These are phyloP conservation scores for Starmerella bombi DNA, from an alignment of 805 yeast species.

Conservation along the genomic window DNA sequence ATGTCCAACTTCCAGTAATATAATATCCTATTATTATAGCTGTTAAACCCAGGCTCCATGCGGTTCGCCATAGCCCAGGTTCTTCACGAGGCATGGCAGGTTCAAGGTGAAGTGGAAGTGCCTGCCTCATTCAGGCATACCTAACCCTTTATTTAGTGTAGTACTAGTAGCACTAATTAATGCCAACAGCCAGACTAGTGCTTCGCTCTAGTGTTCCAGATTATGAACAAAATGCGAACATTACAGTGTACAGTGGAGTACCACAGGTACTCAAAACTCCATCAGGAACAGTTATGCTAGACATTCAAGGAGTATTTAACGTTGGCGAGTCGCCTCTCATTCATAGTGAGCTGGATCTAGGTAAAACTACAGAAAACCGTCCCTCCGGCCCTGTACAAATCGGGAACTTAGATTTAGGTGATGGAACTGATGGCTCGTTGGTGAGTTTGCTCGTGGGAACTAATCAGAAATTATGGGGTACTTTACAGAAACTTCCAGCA, in stretches of 20 bases:
- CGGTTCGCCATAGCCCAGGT: slow-evolving; percentile 11
- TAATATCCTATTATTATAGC: slow-evolving; percentile 12
- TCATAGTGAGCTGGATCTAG: slow-evolving; percentile 15
- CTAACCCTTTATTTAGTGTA: too few species aligned
- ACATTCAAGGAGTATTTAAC: slow-evolving; percentile 18
- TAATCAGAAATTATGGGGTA: slow-evolving; percentile 18
- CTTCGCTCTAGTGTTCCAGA: too few species aligned
- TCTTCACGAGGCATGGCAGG: too few species aligned
- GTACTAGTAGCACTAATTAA: not conserved
- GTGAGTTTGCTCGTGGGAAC: slow-evolving; percentile 15
- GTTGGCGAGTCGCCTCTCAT: slow-evolving; percentile 16
- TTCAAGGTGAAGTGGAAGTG: too few species aligned
- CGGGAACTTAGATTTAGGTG: slow-evolving; percentile 16
- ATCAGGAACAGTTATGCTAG: slow-evolving; percentile 15
- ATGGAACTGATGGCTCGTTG: slow-evolving; percentile 6
- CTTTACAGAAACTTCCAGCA: slow-evolving; percentile 12
- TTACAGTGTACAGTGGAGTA: too few species aligned
- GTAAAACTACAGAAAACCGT: not conserved
- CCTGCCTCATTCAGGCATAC: too few species aligned
- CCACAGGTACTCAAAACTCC: slow-evolving; percentile 14
- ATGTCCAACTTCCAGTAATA: slow-evolving; percentile 43
- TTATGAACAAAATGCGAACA: too few species aligned
- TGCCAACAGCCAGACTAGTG: not conserved
- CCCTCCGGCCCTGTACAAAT: slow-evolving; percentile 2
- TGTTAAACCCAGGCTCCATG: slow-evolving; percentile 10